Conservation (phyloP, 1,284 basidiomycete species). For the Sparassis latifolia region DNA sequence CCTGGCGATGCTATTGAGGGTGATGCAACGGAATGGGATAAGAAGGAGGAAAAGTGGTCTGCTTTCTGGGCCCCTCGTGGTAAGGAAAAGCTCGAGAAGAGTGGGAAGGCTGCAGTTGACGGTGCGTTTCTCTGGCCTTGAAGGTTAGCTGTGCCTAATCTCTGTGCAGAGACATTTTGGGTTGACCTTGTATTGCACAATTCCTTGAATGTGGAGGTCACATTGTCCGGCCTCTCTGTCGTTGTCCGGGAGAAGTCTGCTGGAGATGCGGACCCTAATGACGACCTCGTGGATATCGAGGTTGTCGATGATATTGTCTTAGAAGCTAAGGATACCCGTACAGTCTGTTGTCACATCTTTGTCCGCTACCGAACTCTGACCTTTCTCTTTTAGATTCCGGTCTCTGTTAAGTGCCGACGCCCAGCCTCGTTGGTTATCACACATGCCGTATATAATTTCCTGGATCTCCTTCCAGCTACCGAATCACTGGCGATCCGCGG, state of each 20-base stretch:
- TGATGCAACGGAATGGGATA: slow-evolving; percentile 46
- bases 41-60: slow-evolving; percentile 57
- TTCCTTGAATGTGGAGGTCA: slow-evolving; percentile 65
- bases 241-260: slow-evolving; percentile 35
- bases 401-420: slow-evolving; percentile 46
- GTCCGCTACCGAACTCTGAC: background rate
- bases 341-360: slow-evolving; percentile 31
- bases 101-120: slow-evolving; percentile 53
- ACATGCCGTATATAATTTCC: slow-evolving; percentile 56
- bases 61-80: slow-evolving; percentile 52
- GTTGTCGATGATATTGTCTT: slow-evolving; percentile 51
- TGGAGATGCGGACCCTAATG: slow-evolving; percentile 26
- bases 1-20: slow-evolving; percentile 40
- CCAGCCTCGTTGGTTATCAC: slow-evolving; percentile 50
- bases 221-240: slow-evolving; percentile 53
- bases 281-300: slow-evolving; percentile 48
- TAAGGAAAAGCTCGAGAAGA: slow-evolving; percentile 44
- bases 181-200: slow-evolving; percentile 64
- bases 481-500: slow-evolving; percentile 64
- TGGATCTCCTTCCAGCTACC: slow-evolving; percentile 52
- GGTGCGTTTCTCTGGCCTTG: slow-evolving; percentile 35
- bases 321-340: slow-evolving; percentile 49
- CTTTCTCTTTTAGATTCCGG: slow-evolving; percentile 43
- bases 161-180: slow-evolving; percentile 61
- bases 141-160: background rate